Base-by-base conservation (phyloP, 495 filamentous ascomycete genomes). In the Lasiosphaeriaceae sp. region DNA sequence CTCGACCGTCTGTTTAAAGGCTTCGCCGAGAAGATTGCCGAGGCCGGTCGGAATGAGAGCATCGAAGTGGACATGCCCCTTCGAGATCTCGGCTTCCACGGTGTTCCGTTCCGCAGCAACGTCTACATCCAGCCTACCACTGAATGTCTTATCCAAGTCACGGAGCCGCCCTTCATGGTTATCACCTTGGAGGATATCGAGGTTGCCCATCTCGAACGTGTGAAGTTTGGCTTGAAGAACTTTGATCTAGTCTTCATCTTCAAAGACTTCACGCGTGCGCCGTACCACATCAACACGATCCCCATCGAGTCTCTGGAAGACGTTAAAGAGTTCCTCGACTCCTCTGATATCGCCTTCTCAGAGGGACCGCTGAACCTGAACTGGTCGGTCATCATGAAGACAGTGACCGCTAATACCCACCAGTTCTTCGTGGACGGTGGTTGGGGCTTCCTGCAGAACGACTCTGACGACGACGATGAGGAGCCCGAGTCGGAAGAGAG, bases 341-440 rank as follows among this genome's bases (percentile, higher is more conserved):
- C 87, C 3, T 90, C 93, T 57, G 92, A 97, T 66, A 93, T 99
- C 58, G 84, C 95, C 24, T 97, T 84, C 79, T 88, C 86, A 16
- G 95, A 99, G 72, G 95, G 95, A 43, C 95, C 95, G 7, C 80
- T 99, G 60, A 99, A 99, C 74, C 77, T 99, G 57, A 97, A 97
- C 75, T 99, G 95, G 95, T 85, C 87, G 8, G 96, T 91, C 20
- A 99, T 99, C 68, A 99, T 99, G 92, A 99, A 99, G 78, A 99
- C 95, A 0, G 92, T 99, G 17, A 90, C 87, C 31, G 84, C 88
- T 41, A 89, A 99, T 69, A 90, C 95, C 8, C 92, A 97, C 64
- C 83, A 86, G 55, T 99, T 99, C 83, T 99, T 96, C 70, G 80
- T 78, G 26, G 92, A 97, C 65, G 95, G 95, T 24, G 95, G 95